A percentile compares a stretch with the other conserved stretches of the same genome.
Evolutionary conservation across 1,284 basidiomycete genomes (phyloP).

Genomic region (Cystobasidium slooffiae): DNA sequence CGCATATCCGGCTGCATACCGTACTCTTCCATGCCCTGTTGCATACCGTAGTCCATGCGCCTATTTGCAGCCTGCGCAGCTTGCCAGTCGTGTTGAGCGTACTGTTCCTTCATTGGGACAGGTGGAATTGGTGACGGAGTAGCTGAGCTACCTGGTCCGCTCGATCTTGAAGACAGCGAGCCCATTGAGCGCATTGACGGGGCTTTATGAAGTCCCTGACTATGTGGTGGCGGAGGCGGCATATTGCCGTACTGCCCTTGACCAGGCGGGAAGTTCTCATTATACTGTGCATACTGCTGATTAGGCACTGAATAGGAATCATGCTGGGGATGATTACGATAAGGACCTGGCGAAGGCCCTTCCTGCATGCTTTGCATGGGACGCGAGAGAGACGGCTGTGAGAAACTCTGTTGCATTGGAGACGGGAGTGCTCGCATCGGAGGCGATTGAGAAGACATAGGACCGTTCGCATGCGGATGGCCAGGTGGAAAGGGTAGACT

Average conservation of each 20-base stretch:
- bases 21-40: background rate
- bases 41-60: constrained; percentile 19
- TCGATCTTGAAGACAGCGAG: constrained; percentile 35
- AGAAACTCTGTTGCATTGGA: constrained; percentile 15
- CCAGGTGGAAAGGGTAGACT: constrained; percentile 7
- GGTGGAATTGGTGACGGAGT: constrained; percentile 30
- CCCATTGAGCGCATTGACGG: constrained; percentile 36
- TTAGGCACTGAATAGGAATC: background rate
- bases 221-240: background rate
- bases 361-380: constrained; percentile 1
- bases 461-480: background rate
- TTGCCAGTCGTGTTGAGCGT: constrained; percentile 24
- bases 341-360: background rate
- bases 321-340: constrained; percentile 17
- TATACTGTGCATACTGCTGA: constrained; percentile 14
- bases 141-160: constrained; percentile 2
- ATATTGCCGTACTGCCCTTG: constrained; percentile 6
- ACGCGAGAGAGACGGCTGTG: constrained; percentile 24
- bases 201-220: constrained; percentile 10
- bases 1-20: constrained; percentile 38
- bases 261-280: constrained; percentile 20
- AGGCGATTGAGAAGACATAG: constrained; percentile 11
- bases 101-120: constrained; percentile 28
- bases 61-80: constrained; percentile 14
- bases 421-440: constrained; percentile 28